phyloP scores from a whole-genome alignment of 768 basidiomycete genomes.

The Rhodotorula diobovata region DNA sequence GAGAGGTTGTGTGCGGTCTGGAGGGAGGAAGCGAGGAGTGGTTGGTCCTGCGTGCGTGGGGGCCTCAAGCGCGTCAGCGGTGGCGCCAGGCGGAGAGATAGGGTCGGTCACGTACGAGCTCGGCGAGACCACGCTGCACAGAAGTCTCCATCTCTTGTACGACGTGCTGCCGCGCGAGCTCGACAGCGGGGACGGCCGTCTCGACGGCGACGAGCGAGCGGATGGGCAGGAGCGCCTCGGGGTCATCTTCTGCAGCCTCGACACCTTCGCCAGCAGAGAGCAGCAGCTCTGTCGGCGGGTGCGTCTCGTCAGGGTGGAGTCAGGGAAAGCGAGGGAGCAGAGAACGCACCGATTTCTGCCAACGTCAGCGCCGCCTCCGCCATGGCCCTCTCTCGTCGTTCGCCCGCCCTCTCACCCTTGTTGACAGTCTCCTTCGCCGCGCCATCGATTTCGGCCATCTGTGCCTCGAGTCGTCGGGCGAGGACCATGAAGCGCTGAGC shows the following conservation, averaged over 20 bases:
- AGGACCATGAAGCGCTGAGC: constrained; percentile 79
- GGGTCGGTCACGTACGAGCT: constrained; percentile 60
- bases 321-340: neutral
- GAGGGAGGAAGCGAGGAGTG: constrained; percentile 81
- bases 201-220: constrained; percentile 69
- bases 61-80: no score
- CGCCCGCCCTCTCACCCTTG: constrained; percentile 59
- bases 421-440: neutral
- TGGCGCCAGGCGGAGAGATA: neutral
- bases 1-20: constrained; percentile 94
- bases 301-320: no score
- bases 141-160: constrained; percentile 85
- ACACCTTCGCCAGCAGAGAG: neutral
- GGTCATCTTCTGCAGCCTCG: constrained; percentile 16
- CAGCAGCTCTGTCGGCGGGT: constrained; percentile 10
- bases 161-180: constrained; percentile 64
- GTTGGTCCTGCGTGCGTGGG: constrained; percentile 75
- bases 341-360: constrained; percentile 61
- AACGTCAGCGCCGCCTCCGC: constrained; percentile 92
- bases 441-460: constrained; percentile 67
- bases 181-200: constrained; percentile 65
- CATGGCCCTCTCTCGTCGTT: constrained; percentile 65
- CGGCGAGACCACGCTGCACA: constrained; percentile 72
- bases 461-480: constrained; percentile 71
- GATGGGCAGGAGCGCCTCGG: constrained; percentile 55